phyloP scores from a whole-genome alignment of 805 yeast species.

The Debaryomyces maramus region DNA sequence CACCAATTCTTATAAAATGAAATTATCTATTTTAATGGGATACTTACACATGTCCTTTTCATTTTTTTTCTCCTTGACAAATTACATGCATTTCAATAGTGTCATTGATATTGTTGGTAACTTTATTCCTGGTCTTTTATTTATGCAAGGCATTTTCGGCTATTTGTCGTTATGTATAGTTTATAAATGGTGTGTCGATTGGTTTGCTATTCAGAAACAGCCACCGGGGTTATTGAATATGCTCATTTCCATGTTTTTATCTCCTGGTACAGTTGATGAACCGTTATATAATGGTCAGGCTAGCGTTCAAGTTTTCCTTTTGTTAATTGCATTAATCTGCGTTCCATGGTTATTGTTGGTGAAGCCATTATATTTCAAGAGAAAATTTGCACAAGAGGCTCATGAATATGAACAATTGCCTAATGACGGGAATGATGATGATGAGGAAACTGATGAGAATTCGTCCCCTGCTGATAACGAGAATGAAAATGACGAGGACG shows the following conservation, averaged over 20 bases:
- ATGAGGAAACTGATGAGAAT: conserved; percentile 33
- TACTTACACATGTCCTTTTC: conserved; percentile 93
- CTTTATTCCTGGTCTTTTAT: conserved; percentile 88
- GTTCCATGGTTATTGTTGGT: conserved; percentile 88
- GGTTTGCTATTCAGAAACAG: conserved; percentile 72
- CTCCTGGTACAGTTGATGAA: conserved; percentile 88
- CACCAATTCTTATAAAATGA: conserved; percentile 96
- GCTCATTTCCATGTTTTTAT: conserved; percentile 91
- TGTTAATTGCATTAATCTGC: conserved; percentile 77
- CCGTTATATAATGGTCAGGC: conserved; percentile 80
- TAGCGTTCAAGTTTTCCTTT: conserved; percentile 66
- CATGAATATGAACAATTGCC: conserved; percentile 45
- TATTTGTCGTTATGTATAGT: conserved; percentile 82
- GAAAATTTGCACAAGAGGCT: conserved; percentile 52
- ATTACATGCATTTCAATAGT: conserved; percentile 67
- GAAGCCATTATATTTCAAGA: conserved; percentile 76
- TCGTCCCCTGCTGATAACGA: conserved; percentile 50
- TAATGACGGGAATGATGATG: conserved; percentile 27
- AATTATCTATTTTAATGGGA: conserved; percentile 91
- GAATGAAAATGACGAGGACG: conserved; percentile 38
- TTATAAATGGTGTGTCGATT: conserved; percentile 93
- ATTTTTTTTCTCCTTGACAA: conserved; percentile 78
- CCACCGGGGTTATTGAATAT: conserved; percentile 94
- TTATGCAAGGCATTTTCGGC: conserved; percentile 96
- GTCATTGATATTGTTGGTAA: conserved; percentile 84